Percentiles rank a stretch among this genome's conserved stretches.
phyloP scores from a whole-genome alignment of 495 filamentous ascomycete species.

The Penicillium bialowiezense region DNA sequence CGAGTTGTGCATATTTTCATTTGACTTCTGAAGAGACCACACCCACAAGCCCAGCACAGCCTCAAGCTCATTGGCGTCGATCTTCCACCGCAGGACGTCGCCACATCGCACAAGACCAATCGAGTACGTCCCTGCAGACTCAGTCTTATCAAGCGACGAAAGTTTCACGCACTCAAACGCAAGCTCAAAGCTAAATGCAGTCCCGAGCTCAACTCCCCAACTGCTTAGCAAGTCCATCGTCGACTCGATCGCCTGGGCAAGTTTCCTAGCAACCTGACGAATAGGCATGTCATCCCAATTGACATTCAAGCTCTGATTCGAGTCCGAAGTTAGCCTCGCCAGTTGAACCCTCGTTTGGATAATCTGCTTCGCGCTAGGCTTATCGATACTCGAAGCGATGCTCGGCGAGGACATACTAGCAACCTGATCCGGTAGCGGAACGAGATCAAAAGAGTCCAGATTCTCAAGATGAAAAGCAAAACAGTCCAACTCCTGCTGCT shows the following conservation, averaged over 20 bases:
- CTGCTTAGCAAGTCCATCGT: slow-evolving; percentile 30
- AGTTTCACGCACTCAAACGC: slow-evolving; percentile 15
- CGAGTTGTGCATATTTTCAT: slow-evolving; percentile 9
- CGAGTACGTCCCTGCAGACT: slow-evolving; percentile 11
- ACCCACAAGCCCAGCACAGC: slow-evolving; percentile 36
- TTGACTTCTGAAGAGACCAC: slow-evolving; percentile 30
- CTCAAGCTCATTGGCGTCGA: slow-evolving; percentile 28
- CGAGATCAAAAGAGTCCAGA: slow-evolving; percentile 23
- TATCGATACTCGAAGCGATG: slow-evolving; percentile 1
- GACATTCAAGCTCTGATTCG: slow-evolving; percentile 7
- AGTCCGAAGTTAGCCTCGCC: slow-evolving; percentile 23
- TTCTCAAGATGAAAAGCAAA: slow-evolving; percentile 38
- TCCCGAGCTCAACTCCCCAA: slow-evolving; percentile 21
- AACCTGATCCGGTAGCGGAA: not conserved
- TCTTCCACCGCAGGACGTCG: slow-evolving; percentile 27
- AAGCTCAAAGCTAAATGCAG: slow-evolving; percentile 22
- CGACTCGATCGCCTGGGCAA: slow-evolving; percentile 27
- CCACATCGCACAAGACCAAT: slow-evolving; percentile 21
- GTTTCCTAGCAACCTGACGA: slow-evolving; percentile 21
- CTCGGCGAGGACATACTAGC: slow-evolving; percentile 7
- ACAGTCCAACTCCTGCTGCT: slow-evolving; percentile 45
- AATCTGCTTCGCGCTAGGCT: slow-evolving; percentile 2
- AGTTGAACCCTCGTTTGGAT: slow-evolving; percentile 29
- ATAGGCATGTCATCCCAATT: slow-evolving; percentile 36
- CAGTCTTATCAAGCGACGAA: not conserved